Evolutionary conservation across 306 rosid genomes (phyloP).

Genomic region (Glycyrrhiza uralensis): DNA sequence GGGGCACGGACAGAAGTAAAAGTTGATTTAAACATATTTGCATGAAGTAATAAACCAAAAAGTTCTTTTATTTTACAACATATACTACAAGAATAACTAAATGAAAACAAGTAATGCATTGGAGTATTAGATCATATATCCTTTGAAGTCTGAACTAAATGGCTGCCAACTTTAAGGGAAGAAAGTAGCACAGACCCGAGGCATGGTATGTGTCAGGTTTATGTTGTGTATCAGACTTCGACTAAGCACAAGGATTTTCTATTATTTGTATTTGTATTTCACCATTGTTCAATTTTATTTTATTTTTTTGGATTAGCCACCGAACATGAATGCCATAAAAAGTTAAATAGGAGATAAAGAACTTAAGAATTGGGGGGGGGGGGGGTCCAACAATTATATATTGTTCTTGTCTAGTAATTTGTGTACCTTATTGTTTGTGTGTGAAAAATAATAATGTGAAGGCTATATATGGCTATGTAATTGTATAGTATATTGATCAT

Average conservation of each 20-base stretch:
- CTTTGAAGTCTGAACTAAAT: not conserved
- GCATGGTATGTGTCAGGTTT: not conserved
- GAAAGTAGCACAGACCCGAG: not conserved
- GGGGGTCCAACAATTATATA: no score
- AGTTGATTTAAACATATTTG: slow-evolving; percentile 9
- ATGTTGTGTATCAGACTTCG: not conserved
- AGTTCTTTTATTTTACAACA: slow-evolving; percentile 6
- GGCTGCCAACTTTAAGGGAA: slow-evolving; percentile 9
- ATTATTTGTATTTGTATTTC: no score
- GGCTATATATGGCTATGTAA: no score
- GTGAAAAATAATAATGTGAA: no score
- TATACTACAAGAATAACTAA: not conserved
- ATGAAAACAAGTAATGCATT: not conserved
- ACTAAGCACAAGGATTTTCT: not conserved
- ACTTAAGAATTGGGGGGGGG: no score
- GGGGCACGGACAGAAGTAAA: not conserved
- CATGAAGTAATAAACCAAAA: not conserved
- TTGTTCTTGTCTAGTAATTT: no score
- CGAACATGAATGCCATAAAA: no score
- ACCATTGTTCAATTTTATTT: no score
- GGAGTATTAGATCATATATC: not conserved
- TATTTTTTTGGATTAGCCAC: no score
- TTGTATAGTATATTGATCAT: no score
- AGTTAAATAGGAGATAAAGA: no score
- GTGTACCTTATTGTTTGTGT: no score